Conservation (phyloP, 169 alveolate genomes). For the Haemoproteus tartakovskyi region DNA sequence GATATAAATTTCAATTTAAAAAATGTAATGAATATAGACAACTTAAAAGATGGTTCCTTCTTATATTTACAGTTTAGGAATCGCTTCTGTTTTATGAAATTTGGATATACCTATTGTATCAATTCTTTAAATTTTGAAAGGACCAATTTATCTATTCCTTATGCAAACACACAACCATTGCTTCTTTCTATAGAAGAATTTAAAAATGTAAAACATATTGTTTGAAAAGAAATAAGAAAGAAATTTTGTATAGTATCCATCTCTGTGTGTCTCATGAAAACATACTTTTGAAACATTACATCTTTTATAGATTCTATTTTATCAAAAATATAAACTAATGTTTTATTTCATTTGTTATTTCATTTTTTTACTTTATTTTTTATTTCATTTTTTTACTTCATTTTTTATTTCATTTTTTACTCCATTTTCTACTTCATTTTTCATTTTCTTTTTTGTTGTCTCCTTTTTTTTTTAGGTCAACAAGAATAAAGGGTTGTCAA, state of each 20-base stretch:
- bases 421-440: background rate
- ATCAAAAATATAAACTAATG: too few species aligned
- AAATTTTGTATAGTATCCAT: background rate
- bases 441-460: too few species aligned
- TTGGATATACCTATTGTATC: slow-evolving; percentile 1
- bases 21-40: background rate
- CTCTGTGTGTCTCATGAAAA: background rate
- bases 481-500: background rate
- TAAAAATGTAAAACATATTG: slow-evolving; percentile 15
- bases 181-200: slow-evolving; percentile 18
- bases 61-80: background rate
- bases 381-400: too few species aligned
- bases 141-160: background rate
- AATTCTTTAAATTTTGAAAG: background rate
- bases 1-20: background rate
- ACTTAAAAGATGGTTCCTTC: background rate
- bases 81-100: background rate
- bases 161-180: slow-evolving; percentile 1
- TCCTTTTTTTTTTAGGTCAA: slow-evolving; percentile 11
- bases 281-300: too few species aligned
- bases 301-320: too few species aligned
- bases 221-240: background rate
- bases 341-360: too few species aligned
- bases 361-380: too few species aligned
- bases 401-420: background rate